Conservation (phyloP, 2,329 filamentous ascomycete species). For the Biscogniauxia sp. region DNA sequence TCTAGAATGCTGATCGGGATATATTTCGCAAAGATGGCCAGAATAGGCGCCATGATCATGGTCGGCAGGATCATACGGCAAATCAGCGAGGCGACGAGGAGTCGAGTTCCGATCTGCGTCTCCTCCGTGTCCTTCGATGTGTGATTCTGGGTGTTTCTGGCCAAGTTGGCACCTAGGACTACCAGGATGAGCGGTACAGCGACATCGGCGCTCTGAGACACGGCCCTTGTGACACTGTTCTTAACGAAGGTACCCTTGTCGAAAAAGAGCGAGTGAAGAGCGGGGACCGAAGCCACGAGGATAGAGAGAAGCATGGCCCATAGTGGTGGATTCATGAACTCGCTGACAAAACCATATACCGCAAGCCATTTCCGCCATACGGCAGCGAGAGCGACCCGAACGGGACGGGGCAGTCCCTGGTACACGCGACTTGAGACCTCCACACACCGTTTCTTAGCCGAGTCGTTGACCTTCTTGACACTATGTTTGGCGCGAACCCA, state of each 20-base stretch:
- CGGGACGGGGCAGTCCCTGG: slow-evolving; percentile 39
- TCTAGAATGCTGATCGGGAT: slow-evolving; percentile 91
- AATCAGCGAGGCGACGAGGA: slow-evolving; percentile 81
- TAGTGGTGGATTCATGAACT: slow-evolving; percentile 97
- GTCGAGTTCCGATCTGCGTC: slow-evolving; percentile 63
- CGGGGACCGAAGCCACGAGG: slow-evolving; percentile 81
- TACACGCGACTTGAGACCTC: slow-evolving; percentile 27
- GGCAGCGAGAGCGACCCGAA: slow-evolving; percentile 36
- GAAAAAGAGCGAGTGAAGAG: slow-evolving; percentile 83
- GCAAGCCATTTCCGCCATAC: slow-evolving; percentile 38
- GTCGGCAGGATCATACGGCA: slow-evolving; percentile 92
- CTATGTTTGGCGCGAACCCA: slow-evolving; percentile 36
- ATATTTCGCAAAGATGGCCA: slow-evolving; percentile 86
- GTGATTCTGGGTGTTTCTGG: slow-evolving; percentile 79
- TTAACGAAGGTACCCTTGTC: slow-evolving; percentile 82
- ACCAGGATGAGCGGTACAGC: slow-evolving; percentile 94
- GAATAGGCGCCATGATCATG: slow-evolving; percentile 83
- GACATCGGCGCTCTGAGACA: slow-evolving; percentile 81
- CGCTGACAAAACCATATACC: slow-evolving; percentile 69
- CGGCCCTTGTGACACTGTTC: slow-evolving; percentile 87
- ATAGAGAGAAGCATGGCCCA: slow-evolving; percentile 97
- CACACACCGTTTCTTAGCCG: slow-evolving; percentile 21
- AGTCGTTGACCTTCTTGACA: slow-evolving; percentile 29
- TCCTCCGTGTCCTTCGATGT: slow-evolving; percentile 69
- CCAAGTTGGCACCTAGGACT: slow-evolving; percentile 90